These are phyloP conservation scores for Pseudocercospora fijiensis DNA, from an alignment of 2,329 filamentous ascomycete species.

Conservation along the genomic window DNA sequence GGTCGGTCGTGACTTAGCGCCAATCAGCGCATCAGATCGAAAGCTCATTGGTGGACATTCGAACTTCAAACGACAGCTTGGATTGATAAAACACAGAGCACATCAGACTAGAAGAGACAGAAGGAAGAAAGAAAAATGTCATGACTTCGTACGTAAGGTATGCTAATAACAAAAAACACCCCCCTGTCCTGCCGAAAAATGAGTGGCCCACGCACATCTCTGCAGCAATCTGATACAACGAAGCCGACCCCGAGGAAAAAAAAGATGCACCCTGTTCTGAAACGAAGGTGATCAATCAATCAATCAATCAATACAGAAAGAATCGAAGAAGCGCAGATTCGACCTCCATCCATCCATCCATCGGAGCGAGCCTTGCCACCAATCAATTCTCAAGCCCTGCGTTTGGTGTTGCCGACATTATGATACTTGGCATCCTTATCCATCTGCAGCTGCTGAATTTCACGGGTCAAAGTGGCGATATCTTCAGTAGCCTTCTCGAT, in stretches of 20 bases:
- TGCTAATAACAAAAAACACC: neutral
- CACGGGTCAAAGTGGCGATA: constrained; percentile 67
- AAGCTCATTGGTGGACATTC: neutral
- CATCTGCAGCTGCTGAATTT: constrained; percentile 62
- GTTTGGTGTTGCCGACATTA: constrained; percentile 29
- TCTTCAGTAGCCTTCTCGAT: constrained; percentile 69
- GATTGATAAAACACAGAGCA: neutral
- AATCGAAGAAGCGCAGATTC: neutral
- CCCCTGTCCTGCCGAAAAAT: neutral
- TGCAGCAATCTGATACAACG: constrained; percentile 3
- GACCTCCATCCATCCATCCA: too few species aligned
- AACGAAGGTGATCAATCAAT: neutral
- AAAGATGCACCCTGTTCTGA: neutral
- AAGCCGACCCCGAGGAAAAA: too few species aligned
- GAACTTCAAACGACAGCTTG: neutral
- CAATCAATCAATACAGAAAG: neutral
- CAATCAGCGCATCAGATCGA: neutral
- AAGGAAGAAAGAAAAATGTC: neutral
- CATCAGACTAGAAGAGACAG: neutral
- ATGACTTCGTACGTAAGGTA: neutral
- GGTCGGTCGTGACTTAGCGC: constrained; percentile 1
- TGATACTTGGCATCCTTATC: constrained; percentile 33
- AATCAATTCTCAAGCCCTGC: constrained; percentile 17
- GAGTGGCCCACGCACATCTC: neutral
- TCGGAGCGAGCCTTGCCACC: neutral